Evolutionary conservation across 2,329 filamentous ascomycete genomes (phyloP), one percentile per base, ranked within the genome.

Genomic region (Aspergillus aculeatus): DNA sequence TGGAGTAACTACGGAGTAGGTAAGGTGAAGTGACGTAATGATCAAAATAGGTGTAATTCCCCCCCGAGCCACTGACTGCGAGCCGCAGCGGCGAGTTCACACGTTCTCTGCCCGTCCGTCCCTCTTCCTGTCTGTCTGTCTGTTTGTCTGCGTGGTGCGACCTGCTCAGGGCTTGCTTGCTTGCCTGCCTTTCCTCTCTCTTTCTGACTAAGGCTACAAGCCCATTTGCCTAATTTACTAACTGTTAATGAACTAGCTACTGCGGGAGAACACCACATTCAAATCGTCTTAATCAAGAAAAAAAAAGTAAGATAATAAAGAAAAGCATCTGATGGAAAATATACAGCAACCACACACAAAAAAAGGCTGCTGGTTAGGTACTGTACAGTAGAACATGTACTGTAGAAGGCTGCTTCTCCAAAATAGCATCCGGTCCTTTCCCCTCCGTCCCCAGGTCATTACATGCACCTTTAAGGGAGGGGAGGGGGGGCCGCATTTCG

Each of bases 21-120:
- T 7, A 29, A 29, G 26, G 26, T 35, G 12, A 54, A 62, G 38
- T 62, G 56, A 62, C 60, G 60, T 62, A 57, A 62, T 44, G 38
- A 44, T 5, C 38, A 44, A n/a, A 44, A 44, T 44, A 19, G 38
- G 38, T 19, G 38, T 44, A 44, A n/a, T n/a, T 44, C 23, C 23
- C 23, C 3, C 5, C 38, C 16, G 38, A 44, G 16, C 14, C 38
- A 16, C 4, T 44, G 14, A 44, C 38, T 44, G 16, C 1, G 38
- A 44, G 38, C 38, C 38, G 38, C 38, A 44, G 38, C 38, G 16
- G 16, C 38, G 38, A 44, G 38, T 41, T n/a, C 26, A 26, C 26
- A 26, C 26, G 26, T 26, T 26, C 26, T 26, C 26, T 26, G 26
- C 26, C 26, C 26, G 26, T 26, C 26, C 6, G 4, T 26, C 24